Evolutionary conservation across 2,329 filamentous ascomycete species (phyloP).

Genomic region (Monosporascus sp.): DNA sequence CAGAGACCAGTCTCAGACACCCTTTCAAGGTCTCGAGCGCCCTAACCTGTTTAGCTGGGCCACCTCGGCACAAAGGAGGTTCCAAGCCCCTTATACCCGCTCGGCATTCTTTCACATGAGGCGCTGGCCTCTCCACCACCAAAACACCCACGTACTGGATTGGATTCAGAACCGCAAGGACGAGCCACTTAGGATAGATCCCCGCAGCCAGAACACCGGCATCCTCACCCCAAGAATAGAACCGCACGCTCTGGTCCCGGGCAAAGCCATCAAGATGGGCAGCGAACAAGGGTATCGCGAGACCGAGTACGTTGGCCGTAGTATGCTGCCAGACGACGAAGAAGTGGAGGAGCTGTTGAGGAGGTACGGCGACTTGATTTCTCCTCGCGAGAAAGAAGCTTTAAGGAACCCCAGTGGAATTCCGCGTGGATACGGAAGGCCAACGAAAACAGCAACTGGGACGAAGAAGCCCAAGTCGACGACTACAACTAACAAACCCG

Average conservation of each 20-base stretch:
- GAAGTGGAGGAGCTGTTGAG: background rate
- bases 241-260: background rate
- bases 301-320: too few species aligned
- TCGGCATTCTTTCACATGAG: slow-evolving; percentile 38
- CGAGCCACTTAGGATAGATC: slow-evolving; percentile 15
- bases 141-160: slow-evolving; percentile 24
- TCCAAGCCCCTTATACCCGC: slow-evolving; percentile 23
- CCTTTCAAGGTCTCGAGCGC: slow-evolving; percentile 15
- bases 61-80: slow-evolving; percentile 21
- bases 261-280: background rate
- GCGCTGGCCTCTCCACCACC: slow-evolving; percentile 41
- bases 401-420: too few species aligned
- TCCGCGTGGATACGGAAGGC: too few species aligned
- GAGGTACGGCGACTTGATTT: too few species aligned
- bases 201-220: background rate
- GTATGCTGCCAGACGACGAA: background rate
- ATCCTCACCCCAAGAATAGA: background rate
- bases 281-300: background rate
- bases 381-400: too few species aligned
- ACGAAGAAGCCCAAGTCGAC: background rate
- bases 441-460: too few species aligned
- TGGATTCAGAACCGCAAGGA: slow-evolving; percentile 24
- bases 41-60: slow-evolving; percentile 27
- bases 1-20: slow-evolving; percentile 13
- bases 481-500: too few species aligned